Percentiles rank a stretch among this genome's conserved stretches.
These are phyloP conservation scores for Blastobotrys arbuscula DNA, from an alignment of 1,139 yeast genomes.

Conservation along the genomic window DNA sequence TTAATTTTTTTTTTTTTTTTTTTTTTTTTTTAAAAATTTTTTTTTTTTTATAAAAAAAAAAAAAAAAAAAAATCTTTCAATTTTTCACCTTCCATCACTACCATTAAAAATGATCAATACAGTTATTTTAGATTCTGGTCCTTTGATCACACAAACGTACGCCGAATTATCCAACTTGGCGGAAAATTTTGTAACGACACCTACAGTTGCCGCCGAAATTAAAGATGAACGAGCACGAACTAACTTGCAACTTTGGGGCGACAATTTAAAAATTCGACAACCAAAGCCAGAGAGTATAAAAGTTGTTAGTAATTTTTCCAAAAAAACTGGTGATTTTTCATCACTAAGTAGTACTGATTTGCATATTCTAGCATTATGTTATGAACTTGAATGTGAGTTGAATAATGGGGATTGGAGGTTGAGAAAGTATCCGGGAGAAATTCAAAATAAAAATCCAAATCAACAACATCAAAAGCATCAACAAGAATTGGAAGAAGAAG, in stretches of 20 bases:
- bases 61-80: slow-evolving; percentile 5
- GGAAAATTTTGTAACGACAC: slow-evolving; percentile 71
- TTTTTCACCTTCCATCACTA: slow-evolving; percentile 4
- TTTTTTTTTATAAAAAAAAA: no score
- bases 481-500: slow-evolving; percentile 3
- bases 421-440: slow-evolving; percentile 60
- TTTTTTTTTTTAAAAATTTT: no score
- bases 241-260: slow-evolving; percentile 75
- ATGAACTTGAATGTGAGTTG: slow-evolving; percentile 72
- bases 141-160: slow-evolving; percentile 82
- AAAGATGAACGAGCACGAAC: slow-evolving; percentile 79
- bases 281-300: slow-evolving; percentile 63
- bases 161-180: slow-evolving; percentile 68
- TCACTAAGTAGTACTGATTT: slow-evolving; percentile 89
- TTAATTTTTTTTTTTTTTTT: no score
- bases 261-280: slow-evolving; percentile 49
- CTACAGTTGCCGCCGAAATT: slow-evolving; percentile 83
- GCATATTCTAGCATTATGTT: slow-evolving; percentile 84
- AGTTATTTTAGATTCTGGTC: slow-evolving; percentile 89
- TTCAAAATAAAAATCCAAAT: background rate
- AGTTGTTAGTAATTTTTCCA: slow-evolving; percentile 70
- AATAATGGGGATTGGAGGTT: slow-evolving; percentile 60
- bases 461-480: slow-evolving; percentile 14
- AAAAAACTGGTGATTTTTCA: slow-evolving; percentile 82
- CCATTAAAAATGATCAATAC: slow-evolving; percentile 27